Evolutionary conservation across 2,329 filamentous ascomycete species (phyloP), one percentile per base, ranked within the genome.

Genomic region (Pestalotiopsis fici): DNA sequence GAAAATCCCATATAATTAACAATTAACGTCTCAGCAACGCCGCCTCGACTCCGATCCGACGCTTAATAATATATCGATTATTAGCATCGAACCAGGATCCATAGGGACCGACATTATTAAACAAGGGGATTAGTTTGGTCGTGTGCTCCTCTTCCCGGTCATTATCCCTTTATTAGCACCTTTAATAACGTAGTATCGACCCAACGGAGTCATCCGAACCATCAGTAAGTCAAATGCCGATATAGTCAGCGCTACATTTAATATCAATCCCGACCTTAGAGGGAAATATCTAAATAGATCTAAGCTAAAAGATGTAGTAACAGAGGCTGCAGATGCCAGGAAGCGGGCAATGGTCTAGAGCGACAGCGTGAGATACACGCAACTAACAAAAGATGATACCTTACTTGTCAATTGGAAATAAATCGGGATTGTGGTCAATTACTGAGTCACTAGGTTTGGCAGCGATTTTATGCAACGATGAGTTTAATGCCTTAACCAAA

Each of bases 61-160:
- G 1, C 67, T 79, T 0, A 73, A 69, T 12, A 70, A 73, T 6
- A 72, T 81, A 25, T 73, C 70, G 13, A 67, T 78, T 37, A 67
- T 81, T 3, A 73, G 72, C n/a, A 68, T 80, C 7, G 78, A 81
- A 68, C 79, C 79, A 0, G 79, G 78, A 35, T 72, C 69, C 1
- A 79, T 80, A 71, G 55, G 69, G 2, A 78, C 73, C 1, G 65
- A 68, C 28, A 27, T 60, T 0, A n/a, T 31, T n/a, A 12, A 27
- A 39, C 57, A n/a, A n/a, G 64, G 56, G n/a, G 28, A 59, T 27
- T 66, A 56, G 64, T 5, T 50, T 31, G 43, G 11, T 43, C 57
- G 57, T 21, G 57, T 60, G n/a, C 7, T 60, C n/a, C 21, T 63
- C 31, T 55, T 66, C 39, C 57, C 27, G 25, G 15, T 37, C 5